Evolutionary conservation across 495 filamentous ascomycete genomes (phyloP).

Genomic region (Neurospora sp.): DNA sequence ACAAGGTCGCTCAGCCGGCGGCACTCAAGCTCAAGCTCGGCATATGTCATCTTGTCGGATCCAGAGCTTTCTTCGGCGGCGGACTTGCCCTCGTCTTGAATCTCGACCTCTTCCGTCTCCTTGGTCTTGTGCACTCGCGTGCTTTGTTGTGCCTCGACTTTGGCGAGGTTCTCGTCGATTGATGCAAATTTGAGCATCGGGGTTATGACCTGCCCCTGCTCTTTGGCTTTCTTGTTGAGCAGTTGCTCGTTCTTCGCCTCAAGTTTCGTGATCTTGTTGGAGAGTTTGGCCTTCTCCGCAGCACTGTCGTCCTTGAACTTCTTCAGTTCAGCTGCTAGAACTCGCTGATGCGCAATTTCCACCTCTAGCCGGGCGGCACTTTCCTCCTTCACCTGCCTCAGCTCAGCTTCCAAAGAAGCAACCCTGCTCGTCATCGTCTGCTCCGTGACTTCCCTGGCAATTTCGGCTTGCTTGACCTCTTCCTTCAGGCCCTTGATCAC

Average conservation of each 20-base stretch:
- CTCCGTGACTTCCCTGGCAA: neutral
- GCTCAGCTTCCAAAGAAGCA: neutral
- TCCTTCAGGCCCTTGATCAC: neutral
- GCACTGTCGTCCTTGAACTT: neutral
- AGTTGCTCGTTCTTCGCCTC: neutral
- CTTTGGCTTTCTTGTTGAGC: neutral
- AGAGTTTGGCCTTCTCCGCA: neutral
- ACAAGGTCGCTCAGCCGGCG: neutral
- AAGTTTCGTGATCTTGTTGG: neutral
- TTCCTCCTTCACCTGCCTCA: neutral
- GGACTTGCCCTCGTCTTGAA: neutral
- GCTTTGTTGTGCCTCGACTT: neutral
- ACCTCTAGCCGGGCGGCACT: neutral
- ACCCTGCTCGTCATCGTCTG: neutral
- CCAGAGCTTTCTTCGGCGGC: neutral
- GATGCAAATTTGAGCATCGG: neutral
- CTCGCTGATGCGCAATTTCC: neutral
- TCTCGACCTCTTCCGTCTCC: neutral
- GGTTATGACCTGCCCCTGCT: neutral
- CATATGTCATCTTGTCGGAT: neutral
- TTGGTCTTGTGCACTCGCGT: neutral
- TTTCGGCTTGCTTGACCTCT: neutral
- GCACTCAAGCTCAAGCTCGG: neutral
- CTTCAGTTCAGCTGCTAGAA: neutral
- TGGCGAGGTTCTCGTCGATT: neutral